These are phyloP conservation scores for Starmerella apicola DNA, from an alignment of 805 yeast species.

Conservation along the genomic window DNA sequence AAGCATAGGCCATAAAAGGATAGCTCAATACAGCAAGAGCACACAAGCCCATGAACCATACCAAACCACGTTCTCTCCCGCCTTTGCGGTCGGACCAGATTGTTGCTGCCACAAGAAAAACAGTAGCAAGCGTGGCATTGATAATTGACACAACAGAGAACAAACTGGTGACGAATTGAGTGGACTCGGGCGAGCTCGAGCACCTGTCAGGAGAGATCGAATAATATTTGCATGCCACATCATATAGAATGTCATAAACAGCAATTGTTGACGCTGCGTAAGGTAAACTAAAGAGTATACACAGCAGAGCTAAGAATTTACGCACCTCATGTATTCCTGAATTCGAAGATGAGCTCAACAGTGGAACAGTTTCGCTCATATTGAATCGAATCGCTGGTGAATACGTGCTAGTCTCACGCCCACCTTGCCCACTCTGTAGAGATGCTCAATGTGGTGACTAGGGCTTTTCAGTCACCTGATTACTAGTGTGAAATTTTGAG, in stretches of 20 bases:
- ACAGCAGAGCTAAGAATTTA: background rate
- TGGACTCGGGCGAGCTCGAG: conserved; percentile 2
- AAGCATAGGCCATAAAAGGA: conserved; percentile 2
- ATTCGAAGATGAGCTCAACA: background rate
- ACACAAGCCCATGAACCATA: conserved; percentile 11
- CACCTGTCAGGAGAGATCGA: conserved; percentile 1
- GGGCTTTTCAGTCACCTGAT: no score
- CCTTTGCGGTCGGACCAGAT: conserved; percentile 11
- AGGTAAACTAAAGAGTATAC: conserved; percentile 7
- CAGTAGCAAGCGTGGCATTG: conserved; percentile 9
- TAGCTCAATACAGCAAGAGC: conserved; percentile 1
- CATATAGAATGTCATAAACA: conserved; percentile 9
- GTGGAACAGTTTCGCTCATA: background rate
- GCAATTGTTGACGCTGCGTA: conserved; percentile 11
- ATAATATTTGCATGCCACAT: conserved; percentile 6
- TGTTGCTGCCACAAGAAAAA: conserved; percentile 3
- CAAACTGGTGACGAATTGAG: conserved; percentile 5
- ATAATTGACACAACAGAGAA: conserved; percentile 10
- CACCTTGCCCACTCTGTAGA: no score
- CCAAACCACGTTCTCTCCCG: conserved; percentile 8
- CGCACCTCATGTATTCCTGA: background rate
- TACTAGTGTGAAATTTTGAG: no score
- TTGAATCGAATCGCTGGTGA: no score
- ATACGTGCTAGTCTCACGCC: no score
- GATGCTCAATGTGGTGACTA: no score